Evolutionary conservation across 306 rosid genomes (phyloP), one percentile per base, ranked within the genome.

Genomic region (Cicer bijugum): DNA sequence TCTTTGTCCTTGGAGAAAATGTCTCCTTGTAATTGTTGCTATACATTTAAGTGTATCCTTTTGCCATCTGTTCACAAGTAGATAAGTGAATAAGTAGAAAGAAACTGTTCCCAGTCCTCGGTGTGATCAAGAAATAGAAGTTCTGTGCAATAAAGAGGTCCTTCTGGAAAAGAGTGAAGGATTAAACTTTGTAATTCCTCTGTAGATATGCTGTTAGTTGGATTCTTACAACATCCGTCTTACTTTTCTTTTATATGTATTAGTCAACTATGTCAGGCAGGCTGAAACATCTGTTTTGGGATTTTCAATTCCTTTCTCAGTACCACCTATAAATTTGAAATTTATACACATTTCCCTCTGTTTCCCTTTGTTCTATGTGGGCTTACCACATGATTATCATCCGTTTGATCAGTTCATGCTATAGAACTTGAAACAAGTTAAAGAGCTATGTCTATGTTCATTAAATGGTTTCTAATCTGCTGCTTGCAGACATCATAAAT

Each of bases 401-500:
- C 15, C 51, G 5, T 46, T 46, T 12, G 15, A 3, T 12, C 6
- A 6, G 12, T 11, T 12, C 51, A 46, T 46, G 51, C 17, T 50
- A 7, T 50, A 50, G 56, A 11, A 56, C 10, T 56, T 56, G 37
- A 56, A n/a, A 20, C 39, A 56, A 56, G 62, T 56, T 56, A 8
- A 56, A 20, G 37, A 20, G 37, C 14, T 4, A 20, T 56, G 14
- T 56, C 8, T 56, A 14, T 20, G 9, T 56, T 56, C 67, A 35
- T 37, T 35, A 60, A 37, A 12, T 60, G 7, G 17, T 35, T 60
- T 60, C 20, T 60, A 60, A 35, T 60, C 67, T 35, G 67, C 20
- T 33, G 19, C 43, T 59, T 60, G 6, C 44, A n/a, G 12, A 12
- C 10, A 37, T n/a, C 44, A 60, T 35, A 35, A 19, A 60, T 28